Evolutionary conservation across 116 monocot genomes (phyloP), one percentile per base, ranked within the genome.

Genomic region (Trichopus zeylanicus): DNA sequence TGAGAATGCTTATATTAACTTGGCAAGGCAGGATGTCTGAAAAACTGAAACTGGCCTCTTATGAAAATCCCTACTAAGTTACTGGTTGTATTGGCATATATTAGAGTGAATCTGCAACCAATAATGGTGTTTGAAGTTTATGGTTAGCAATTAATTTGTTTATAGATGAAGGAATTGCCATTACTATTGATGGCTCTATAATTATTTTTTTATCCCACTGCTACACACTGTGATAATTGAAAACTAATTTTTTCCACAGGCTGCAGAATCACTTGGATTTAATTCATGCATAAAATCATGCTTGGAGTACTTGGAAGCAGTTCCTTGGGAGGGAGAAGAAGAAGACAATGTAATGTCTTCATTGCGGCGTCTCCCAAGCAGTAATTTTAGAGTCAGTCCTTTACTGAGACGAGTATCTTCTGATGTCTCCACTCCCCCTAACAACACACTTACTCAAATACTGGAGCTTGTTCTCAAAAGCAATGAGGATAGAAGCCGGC

Each of bases 261-360:
- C 82, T 82, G 98, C 98, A 19, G 88, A 98, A 78, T 61, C 59
- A 49, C 73, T 98, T 52, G 82, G 88, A 21, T 98, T 82, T 29
- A 72, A 64, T 25, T 23, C 78, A 10, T 91, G 98, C 64, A 67
- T 98, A n/a, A 78, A 78, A 29, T 73, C 82, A 11, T 98, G 98
- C 78, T 78, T 98, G 53, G 98, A 91, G 55, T 98, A 88, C 73
- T 55, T 98, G 59, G 98, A 98, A 75, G 91, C 91, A 54, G 91
- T 80, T 22, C 98, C 98, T 31, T 98, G 98, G 98, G 78, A 72
- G 22, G 91, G 84, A 59, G 98, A 98, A 28, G 91, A 98, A 72
- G 98, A 98, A 73, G 91, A 98, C 64, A 80, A 69, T 57, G 85
- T 98, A 16, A 74, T 98, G 6, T 76, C 82, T 26, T 91, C 75